Base-by-base conservation (phyloP, 2,329 filamentous ascomycete species). In the Atkinsonella texensis region DNA sequence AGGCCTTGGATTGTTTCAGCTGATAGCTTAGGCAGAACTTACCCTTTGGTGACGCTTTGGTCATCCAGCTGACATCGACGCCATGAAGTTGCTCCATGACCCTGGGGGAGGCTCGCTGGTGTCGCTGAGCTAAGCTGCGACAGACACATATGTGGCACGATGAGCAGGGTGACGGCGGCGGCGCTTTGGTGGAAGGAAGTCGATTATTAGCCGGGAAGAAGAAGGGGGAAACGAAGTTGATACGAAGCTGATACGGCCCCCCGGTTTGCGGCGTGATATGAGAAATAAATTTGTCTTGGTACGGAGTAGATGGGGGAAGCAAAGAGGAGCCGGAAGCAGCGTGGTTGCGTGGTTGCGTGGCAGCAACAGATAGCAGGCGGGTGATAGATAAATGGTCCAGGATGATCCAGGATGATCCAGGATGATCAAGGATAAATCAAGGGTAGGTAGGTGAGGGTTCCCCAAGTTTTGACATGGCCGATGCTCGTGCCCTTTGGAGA, bases 11-110 rank as follows among this genome's bases (percentile, higher is more conserved):
- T 28, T 28, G 28, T 28, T 28, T 28, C 28, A 28, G 28, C 5
- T 8, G 28, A 28, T 28, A 28, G 28, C 28, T 28, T 28, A 8
- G 28, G 28, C 28, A 28, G 28, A 28, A 32, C 45, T 39, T 75
- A 87, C 89, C 88, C 84, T 86, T 89, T 57, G 83, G 81, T 60
- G 84, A 81, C 64, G 87, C 85, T 69, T 93, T 86, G 60, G 77
- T 77, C 74, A 94, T 85, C 89, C 89, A 95, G 69, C 85, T 89
- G 63, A 94, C 88, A 70, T 95, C 89, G 63, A 94, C 80, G 58
- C 84, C 84, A 66, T 89, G 83, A 58, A 87, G 80, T 60, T 85
- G 83, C 70, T 91, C 87, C 87, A 91, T 91, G 55, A 59, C 73
- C 64, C 48, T 47, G 17, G 51, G n/a, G 50, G 35, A 48, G 43